phyloP scores from a whole-genome alignment of 2,329 filamentous ascomycete species.

The Talaromyces sp. region DNA sequence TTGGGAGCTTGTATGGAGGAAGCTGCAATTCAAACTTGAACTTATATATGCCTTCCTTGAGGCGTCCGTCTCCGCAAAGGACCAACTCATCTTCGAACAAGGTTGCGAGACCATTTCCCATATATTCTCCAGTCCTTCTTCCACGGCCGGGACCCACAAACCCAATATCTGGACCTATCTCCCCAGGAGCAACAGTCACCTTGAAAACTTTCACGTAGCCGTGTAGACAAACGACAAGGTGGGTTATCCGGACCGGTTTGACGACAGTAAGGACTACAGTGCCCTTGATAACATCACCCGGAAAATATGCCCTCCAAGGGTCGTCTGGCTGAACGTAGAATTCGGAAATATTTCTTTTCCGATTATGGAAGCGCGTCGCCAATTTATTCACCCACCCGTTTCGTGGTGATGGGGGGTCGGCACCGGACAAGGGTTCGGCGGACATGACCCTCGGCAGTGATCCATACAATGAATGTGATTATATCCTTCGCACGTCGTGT shows the following conservation, averaged over 20 bases:
- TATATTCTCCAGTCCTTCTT: constrained; percentile 52
- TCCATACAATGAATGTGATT: constrained; percentile 29
- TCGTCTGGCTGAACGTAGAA: constrained; percentile 62
- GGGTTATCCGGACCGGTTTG: constrained; percentile 61
- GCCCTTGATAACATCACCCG: constrained; percentile 61
- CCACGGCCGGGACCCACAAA: constrained; percentile 55
- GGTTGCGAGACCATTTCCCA: constrained; percentile 63
- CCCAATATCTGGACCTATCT: constrained; percentile 49
- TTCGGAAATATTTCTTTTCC: constrained; percentile 57
- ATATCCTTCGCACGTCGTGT: not conserved
- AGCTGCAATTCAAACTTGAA: constrained; percentile 64
- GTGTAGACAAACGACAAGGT: constrained; percentile 61
- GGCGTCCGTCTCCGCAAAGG: constrained; percentile 61
- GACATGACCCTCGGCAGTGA: constrained; percentile 40
- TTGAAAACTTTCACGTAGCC: constrained; percentile 65
- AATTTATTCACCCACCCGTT: constrained; percentile 53
- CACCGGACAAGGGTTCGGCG: constrained; percentile 34
- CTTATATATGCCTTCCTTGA: constrained; percentile 63
- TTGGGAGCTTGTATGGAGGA: constrained; percentile 61
- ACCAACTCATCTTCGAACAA: constrained; percentile 64
- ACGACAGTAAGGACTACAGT: constrained; percentile 58
- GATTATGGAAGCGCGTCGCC: constrained; percentile 52
- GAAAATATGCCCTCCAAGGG: constrained; percentile 60
- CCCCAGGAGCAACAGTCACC: constrained; percentile 56
- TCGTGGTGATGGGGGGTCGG: constrained; percentile 38